Evolutionary conservation across 1,139 yeast species (phyloP).

Genomic region (Pichia inconspicua): DNA sequence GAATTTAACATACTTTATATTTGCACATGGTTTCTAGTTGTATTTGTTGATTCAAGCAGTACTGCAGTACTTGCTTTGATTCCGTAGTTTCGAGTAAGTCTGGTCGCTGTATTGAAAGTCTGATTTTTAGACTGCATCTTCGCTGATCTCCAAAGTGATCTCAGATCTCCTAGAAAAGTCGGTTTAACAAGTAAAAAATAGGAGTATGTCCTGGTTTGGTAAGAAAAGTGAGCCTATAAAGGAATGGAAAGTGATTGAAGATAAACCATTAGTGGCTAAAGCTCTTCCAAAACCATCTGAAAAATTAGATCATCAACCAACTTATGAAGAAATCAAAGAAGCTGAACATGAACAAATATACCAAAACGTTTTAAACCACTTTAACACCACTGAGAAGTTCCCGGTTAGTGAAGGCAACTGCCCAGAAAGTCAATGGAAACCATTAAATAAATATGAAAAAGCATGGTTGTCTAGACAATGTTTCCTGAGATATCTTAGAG

Average conservation of each 20-base stretch:
- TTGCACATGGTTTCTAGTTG: no score
- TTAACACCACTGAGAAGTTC: conserved; percentile 32
- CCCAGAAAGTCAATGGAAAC: conserved; percentile 20
- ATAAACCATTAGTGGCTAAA: conserved; percentile 16
- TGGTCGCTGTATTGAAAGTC: no score
- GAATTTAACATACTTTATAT: no score
- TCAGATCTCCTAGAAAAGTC: no score
- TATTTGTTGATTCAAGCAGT: no score
- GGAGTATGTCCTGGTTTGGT: conserved; percentile 24
- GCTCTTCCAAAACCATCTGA: conserved; percentile 20
- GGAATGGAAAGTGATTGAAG: conserved; percentile 23
- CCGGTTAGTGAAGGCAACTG: conserved; percentile 36
- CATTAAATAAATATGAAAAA: conserved; percentile 53
- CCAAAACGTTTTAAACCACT: conserved; percentile 47
- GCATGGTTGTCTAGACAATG: conserved; percentile 92
- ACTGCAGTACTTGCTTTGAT: no score
- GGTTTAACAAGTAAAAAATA: background rate
- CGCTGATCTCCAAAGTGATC: no score
- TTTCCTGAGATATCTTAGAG: conserved; percentile 74
- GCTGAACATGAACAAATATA: conserved; percentile 55
- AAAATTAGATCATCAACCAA: conserved; percentile 14
- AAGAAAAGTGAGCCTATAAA: conserved; percentile 15
- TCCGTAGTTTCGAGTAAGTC: no score
- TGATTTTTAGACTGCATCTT: no score
- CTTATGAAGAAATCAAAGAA: conserved; percentile 25